These are phyloP conservation scores for Millerozyma acaciae DNA, from an alignment of 805 yeast species.

Conservation along the genomic window DNA sequence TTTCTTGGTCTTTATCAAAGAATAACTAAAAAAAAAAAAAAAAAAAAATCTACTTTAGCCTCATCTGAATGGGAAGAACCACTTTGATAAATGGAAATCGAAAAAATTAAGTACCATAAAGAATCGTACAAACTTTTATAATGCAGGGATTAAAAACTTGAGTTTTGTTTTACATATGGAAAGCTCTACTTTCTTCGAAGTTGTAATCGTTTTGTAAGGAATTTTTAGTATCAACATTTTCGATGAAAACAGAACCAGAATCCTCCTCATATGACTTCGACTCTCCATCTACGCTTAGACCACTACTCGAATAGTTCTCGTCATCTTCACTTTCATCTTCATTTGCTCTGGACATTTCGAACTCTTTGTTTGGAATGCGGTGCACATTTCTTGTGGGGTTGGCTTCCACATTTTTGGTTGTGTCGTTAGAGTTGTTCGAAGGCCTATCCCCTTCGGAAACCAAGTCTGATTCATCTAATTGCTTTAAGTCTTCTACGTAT, in stretches of 20 bases:
- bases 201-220: slow-evolving; percentile 8
- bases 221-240: background rate
- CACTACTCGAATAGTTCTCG: slow-evolving; percentile 14
- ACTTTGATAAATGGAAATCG: background rate
- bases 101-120: no score
- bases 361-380: background rate
- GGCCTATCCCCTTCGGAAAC: background rate
- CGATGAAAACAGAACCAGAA: background rate
- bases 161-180: slow-evolving; percentile 11
- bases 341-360: no score
- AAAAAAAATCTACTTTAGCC: background rate
- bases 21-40: background rate
- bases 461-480: slow-evolving; percentile 9
- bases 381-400: background rate
- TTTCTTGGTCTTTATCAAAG: background rate
- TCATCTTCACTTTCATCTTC: slow-evolving; percentile 7
- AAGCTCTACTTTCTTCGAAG: slow-evolving; percentile 20
- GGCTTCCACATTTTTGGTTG: no score
- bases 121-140: no score
- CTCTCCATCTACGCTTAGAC: slow-evolving; percentile 8
- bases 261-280: background rate
- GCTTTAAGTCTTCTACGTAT: slow-evolving; percentile 17
- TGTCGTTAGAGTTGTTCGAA: background rate
- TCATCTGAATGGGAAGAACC: background rate
- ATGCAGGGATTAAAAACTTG: no score